Percentiles rank a stretch among this genome's conserved stretches.
Conservation (phyloP, 768 basidiomycete species). For the Panus rudis region DNA sequence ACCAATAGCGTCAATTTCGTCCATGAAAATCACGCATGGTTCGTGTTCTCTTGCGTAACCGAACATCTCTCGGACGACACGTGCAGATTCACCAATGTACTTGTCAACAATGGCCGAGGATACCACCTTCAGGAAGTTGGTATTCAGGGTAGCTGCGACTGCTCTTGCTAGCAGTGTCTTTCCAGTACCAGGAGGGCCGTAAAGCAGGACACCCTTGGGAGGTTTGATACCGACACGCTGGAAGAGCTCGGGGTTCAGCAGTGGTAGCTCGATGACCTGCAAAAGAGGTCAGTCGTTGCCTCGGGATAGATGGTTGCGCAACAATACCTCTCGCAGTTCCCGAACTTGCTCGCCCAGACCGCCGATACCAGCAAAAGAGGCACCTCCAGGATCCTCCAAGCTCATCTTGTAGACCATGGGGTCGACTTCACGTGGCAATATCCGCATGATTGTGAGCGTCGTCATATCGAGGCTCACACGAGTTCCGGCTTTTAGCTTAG, state of each 20-base stretch:
- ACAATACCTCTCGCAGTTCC: constrained; percentile 83
- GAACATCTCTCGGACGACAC: constrained; percentile 97
- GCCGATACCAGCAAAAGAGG: constrained; percentile 94
- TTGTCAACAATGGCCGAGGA: constrained; percentile 97
- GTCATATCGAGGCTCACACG: constrained; percentile 99
- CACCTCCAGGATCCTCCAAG: constrained; percentile 92
- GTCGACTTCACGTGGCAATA: constrained; percentile 94
- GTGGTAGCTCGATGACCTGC: constrained; percentile 91
- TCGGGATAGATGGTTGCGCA: background rate
- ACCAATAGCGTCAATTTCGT: constrained; percentile 96
- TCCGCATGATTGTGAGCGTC: constrained; percentile 97
- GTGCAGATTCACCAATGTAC: constrained; percentile 97
- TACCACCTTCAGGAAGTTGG: constrained; percentile 98
- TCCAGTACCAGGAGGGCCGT: constrained; percentile 94
- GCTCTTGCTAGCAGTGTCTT: constrained; percentile 94
- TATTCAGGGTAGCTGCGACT: constrained; percentile 90
- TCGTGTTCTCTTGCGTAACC: constrained; percentile 97
- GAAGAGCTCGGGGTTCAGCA: constrained; percentile 93
- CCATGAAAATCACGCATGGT: constrained; percentile 99
- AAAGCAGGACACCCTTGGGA: constrained; percentile 92
- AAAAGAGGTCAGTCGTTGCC: background rate
- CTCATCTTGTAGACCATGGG: constrained; percentile 99
- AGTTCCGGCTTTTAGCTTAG: constrained; percentile 87
- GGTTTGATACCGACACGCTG: constrained; percentile 93
- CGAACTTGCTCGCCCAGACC: constrained; percentile 94